These are phyloP conservation scores for Aspergillus mulundensis DNA, from an alignment of 495 filamentous ascomycete species.

Conservation along the genomic window DNA sequence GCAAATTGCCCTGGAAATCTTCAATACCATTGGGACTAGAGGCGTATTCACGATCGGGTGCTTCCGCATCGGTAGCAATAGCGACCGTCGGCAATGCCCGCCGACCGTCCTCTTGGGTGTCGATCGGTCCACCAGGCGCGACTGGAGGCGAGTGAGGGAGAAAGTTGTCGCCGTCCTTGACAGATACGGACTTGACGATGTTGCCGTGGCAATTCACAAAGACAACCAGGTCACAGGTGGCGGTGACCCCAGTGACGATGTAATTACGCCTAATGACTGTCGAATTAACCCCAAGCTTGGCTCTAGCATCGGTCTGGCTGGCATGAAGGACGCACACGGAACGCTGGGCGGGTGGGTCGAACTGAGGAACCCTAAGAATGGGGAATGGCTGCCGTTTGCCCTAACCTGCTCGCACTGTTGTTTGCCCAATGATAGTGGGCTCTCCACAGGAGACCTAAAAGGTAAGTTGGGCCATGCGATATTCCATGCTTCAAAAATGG, in stretches of 20 bases:
- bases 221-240: neutral
- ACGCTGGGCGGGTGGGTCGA: constrained; percentile 8
- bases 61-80: neutral
- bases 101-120: constrained; percentile 3
- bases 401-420: constrained; percentile 3
- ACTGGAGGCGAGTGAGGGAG: constrained; percentile 1
- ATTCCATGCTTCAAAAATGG: neutral
- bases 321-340: neutral
- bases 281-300: neutral
- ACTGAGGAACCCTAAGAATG: neutral
- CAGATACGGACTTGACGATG: neutral
- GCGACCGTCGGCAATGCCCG: neutral
- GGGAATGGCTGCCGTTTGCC: neutral
- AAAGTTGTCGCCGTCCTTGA: neutral
- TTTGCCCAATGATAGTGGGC: neutral
- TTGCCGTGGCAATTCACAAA: neutral
- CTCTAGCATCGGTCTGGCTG: neutral
- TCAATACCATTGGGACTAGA: neutral
- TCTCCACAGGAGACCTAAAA: neutral
- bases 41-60: neutral
- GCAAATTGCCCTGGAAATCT: neutral
- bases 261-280: neutral
- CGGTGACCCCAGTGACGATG: neutral
- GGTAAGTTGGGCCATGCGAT: neutral
- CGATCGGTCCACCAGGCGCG: neutral